Evolutionary conservation across 164 flowering plant species (phyloP).

Genomic region (Vitis rotundifolia): DNA sequence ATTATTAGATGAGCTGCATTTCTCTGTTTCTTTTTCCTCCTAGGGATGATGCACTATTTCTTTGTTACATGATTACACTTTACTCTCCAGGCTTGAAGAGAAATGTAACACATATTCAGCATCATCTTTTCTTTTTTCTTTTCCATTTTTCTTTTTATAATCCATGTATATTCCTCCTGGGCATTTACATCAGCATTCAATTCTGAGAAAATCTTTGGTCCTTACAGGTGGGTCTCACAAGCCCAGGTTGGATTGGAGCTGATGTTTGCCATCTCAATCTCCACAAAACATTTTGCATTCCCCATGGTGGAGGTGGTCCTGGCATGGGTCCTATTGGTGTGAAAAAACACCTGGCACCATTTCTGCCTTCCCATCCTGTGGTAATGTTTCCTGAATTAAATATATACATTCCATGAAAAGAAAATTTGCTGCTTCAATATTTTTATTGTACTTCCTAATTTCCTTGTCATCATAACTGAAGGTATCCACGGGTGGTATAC

Average conservation of each 20-base stretch:
- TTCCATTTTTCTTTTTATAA: background rate
- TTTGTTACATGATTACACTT: background rate
- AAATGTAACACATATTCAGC: background rate
- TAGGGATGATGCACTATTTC: background rate
- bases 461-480: conserved; percentile 26
- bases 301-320: conserved; percentile 99
- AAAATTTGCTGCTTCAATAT: conserved; percentile 1
- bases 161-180: background rate
- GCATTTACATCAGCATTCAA: background rate
- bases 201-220: conserved; percentile 3
- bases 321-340: conserved; percentile 99
- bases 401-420: background rate
- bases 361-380: conserved; percentile 98
- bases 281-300: conserved; percentile 98
- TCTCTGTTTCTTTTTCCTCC: background rate
- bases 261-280: conserved; percentile 99
- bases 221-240: conserved; percentile 90
- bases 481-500: conserved; percentile 93
- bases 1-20: background rate
- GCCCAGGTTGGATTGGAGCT: conserved; percentile 97
- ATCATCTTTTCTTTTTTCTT: too few species aligned
- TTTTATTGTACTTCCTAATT: background rate
- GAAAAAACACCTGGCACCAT: conserved; percentile 97
- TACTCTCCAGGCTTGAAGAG: background rate
- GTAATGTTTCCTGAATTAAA: conserved; percentile 34